Evolutionary conservation across 169 alveolate species (phyloP).

Genomic region (Plasmodium malariae): DNA sequence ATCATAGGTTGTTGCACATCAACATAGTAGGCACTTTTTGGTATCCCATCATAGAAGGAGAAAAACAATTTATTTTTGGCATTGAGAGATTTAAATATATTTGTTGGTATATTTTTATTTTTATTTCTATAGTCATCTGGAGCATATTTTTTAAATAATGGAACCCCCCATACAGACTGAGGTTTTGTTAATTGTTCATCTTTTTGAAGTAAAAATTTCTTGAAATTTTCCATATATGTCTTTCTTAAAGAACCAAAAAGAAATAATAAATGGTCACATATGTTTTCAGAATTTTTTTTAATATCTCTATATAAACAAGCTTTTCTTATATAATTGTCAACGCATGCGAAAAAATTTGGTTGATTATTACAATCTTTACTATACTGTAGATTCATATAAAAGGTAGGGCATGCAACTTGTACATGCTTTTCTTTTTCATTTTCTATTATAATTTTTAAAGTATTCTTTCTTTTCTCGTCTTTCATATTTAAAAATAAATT

Average conservation of each 20-base stretch:
- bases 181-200: constrained; percentile 27
- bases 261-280: constrained; percentile 51
- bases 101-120: background rate
- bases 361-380: constrained; percentile 14
- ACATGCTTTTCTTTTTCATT: background rate
- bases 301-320: constrained; percentile 6
- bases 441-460: constrained; percentile 21
- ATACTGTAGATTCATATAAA: constrained; percentile 38
- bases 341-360: constrained; percentile 31
- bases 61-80: constrained; percentile 25
- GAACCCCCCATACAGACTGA: constrained; percentile 13
- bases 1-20: background rate
- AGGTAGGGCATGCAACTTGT: constrained; percentile 18
- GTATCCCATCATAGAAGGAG: constrained; percentile 31
- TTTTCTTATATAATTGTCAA: constrained; percentile 26
- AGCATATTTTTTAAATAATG: constrained; percentile 24
- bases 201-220: constrained; percentile 6
- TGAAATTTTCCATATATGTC: constrained; percentile 2
- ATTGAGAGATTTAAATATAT: constrained; percentile 10
- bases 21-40: constrained; percentile 19
- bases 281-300: background rate
- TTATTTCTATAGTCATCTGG: constrained; percentile 12
- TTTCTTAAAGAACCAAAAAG: constrained; percentile 31
- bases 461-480: constrained; percentile 18
- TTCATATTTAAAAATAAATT: constrained; percentile 16